Conservation (phyloP, 257 asterid species). For the Solanum chilense region DNA sequence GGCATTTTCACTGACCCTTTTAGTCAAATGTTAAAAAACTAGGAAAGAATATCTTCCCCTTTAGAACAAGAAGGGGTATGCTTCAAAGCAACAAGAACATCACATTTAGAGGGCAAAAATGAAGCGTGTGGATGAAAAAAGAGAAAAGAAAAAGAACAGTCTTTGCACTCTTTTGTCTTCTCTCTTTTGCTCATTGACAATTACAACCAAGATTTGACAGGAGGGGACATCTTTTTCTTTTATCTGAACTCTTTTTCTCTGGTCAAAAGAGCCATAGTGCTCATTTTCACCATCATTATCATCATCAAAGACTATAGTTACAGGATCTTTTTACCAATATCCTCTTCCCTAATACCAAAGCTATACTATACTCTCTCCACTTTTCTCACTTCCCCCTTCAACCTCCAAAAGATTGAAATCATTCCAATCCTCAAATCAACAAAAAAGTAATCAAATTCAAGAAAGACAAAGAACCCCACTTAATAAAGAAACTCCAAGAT, state of each 20-base stretch:
- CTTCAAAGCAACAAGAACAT: slow-evolving; percentile 4
- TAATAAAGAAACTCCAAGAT: background rate
- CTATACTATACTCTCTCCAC: background rate
- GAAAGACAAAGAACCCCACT: background rate
- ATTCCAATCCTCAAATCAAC: slow-evolving; percentile 13
- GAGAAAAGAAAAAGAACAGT: slow-evolving; percentile 6
- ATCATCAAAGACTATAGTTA: slow-evolving; percentile 3
- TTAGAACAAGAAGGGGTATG: background rate
- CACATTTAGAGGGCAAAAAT: slow-evolving; percentile 13
- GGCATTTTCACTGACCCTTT: slow-evolving; percentile 21
- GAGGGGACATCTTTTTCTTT: slow-evolving; percentile 20
- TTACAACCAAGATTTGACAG: slow-evolving; percentile 22
- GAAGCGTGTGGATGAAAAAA: slow-evolving; percentile 45
- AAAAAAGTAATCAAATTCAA: background rate
- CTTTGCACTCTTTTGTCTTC: slow-evolving; percentile 12
- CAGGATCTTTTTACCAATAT: background rate
- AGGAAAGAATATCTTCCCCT: background rate
- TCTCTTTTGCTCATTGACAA: slow-evolving; percentile 24
- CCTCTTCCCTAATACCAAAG: slow-evolving; percentile 5
- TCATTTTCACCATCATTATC: slow-evolving; percentile 37
- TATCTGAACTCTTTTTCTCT: slow-evolving; percentile 33
- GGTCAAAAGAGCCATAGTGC: slow-evolving; percentile 35
- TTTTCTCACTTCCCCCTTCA: slow-evolving; percentile 21
- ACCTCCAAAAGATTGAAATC: slow-evolving; percentile 20
- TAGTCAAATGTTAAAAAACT: background rate